These are phyloP conservation scores for Backusella parvicylindrica DNA, from an alignment of 192 early-diverging fungal species.

Conservation along the genomic window DNA sequence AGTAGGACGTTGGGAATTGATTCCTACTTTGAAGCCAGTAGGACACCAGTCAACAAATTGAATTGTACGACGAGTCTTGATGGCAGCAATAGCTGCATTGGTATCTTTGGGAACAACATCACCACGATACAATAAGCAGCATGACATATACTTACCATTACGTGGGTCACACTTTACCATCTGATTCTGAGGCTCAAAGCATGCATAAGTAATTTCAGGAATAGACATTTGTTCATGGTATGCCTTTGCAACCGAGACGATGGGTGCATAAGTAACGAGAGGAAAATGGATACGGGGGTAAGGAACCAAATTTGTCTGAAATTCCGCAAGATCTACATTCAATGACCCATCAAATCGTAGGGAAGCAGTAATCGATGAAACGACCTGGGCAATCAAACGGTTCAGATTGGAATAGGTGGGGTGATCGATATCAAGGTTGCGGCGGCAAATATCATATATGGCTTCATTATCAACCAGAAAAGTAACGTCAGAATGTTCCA, in stretches of 20 bases:
- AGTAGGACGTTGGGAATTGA: constrained; percentile 90
- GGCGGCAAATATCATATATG: constrained; percentile 98
- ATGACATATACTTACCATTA: constrained; percentile 99
- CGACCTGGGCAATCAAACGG: constrained; percentile 97
- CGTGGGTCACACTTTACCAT: constrained; percentile 99
- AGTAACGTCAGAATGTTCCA: constrained; percentile 98
- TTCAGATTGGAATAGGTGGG: constrained; percentile 98
- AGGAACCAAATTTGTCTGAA: constrained; percentile 99
- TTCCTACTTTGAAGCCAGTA: constrained; percentile 99
- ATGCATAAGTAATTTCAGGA: constrained; percentile 91
- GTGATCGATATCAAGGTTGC: constrained; percentile 94
- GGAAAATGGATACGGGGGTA: constrained; percentile 99
- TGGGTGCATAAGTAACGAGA: constrained; percentile 94
- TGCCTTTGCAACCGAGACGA: constrained; percentile 92
- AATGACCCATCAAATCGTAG: constrained; percentile 98
- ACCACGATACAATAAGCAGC: constrained; percentile 98
- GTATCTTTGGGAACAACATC: constrained; percentile 99
- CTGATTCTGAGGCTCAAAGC: constrained; percentile 98
- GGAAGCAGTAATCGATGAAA: constrained; percentile 98
- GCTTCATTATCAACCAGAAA: constrained; percentile 99
- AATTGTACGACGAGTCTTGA: constrained; percentile 95
- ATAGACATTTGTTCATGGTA: constrained; percentile 95
- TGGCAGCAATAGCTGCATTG: constrained; percentile 81
- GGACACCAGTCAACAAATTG: constrained; percentile 99
- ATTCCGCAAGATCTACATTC: constrained; percentile 98